Percentiles rank a stretch among this genome's conserved stretches.
Evolutionary conservation across 148 eudicot genomes (phyloP).

Genomic region (Cornus suecica): DNA sequence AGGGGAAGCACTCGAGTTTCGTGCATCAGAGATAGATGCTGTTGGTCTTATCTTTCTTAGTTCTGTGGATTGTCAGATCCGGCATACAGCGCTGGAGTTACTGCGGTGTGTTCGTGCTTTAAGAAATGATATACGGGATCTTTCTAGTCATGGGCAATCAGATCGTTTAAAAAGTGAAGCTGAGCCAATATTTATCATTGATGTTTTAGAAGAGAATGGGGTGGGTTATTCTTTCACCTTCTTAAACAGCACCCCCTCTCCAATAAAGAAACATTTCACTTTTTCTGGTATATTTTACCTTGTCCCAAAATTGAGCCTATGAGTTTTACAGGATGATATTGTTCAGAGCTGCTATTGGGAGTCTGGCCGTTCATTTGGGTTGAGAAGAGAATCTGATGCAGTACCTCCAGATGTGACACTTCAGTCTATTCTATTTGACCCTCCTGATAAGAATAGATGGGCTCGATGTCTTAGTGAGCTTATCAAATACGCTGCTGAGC

Average conservation of each 20-base stretch:
- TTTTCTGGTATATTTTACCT: too few species aligned
- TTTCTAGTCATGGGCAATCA: constrained; percentile 56
- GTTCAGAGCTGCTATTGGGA: constrained; percentile 99
- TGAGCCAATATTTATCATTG: constrained; percentile 90
- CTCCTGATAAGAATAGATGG: constrained; percentile 98
- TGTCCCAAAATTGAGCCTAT: constrained; percentile 3
- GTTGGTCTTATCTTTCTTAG: constrained; percentile 96
- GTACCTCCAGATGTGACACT: constrained; percentile 91
- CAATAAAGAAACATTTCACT: too few species aligned
- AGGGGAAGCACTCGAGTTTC: constrained; percentile 87
- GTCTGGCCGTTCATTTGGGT: constrained; percentile 87
- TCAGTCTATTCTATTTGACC: constrained; percentile 87
- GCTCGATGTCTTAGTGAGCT: constrained; percentile 97
- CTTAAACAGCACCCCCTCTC: not conserved
- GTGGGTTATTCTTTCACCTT: constrained; percentile 36
- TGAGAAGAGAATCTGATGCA: constrained; percentile 84
- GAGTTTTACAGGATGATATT: constrained; percentile 81
- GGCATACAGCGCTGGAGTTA: constrained; percentile 95
- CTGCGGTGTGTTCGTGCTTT: constrained; percentile 93
- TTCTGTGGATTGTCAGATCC: constrained; percentile 95
- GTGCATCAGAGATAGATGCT: constrained; percentile 95
- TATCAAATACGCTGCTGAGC: constrained; percentile 91
- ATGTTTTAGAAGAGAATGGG: constrained; percentile 97
- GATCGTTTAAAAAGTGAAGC: constrained; percentile 73
- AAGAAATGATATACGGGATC: constrained; percentile 84